Evolutionary conservation across 2,329 filamentous ascomycete genomes (phyloP).

Genomic region (Curvularia verruculosa): DNA sequence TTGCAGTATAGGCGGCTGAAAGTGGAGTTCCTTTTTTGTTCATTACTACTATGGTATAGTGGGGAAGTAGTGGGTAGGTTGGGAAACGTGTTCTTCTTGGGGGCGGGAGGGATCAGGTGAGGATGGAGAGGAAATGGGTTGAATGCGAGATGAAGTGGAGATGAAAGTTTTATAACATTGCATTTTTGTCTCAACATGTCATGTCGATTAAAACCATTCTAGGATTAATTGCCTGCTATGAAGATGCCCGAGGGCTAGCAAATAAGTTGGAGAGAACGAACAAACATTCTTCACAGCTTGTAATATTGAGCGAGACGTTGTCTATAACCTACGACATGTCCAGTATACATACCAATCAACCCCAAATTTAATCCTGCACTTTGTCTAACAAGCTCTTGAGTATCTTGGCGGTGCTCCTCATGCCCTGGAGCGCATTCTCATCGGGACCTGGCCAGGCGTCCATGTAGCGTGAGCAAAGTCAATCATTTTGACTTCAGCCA

Average conservation of each 20-base stretch:
- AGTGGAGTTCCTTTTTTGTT: too few relatives aligned
- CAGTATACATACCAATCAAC: neutral
- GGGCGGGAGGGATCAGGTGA: too few relatives aligned
- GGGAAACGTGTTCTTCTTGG: too few relatives aligned
- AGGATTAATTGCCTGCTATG: neutral
- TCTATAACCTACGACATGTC: neutral
- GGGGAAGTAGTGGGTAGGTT: too few relatives aligned
- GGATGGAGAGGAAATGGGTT: too few relatives aligned
- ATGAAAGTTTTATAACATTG: too few relatives aligned
- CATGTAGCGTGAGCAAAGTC: constrained; percentile 95
- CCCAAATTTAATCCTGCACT: constrained; percentile 25
- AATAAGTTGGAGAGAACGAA: neutral
- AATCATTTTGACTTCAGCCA: constrained; percentile 85
- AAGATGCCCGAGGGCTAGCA: neutral
- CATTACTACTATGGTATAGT: too few relatives aligned
- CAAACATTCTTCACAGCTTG: neutral
- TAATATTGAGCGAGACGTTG: neutral
- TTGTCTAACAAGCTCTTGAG: constrained; percentile 66
- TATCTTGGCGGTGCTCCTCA: constrained; percentile 73
- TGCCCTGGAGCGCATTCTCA: constrained; percentile 78
- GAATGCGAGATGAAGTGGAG: too few relatives aligned
- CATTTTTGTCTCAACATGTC: too few relatives aligned
- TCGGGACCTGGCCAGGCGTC: constrained; percentile 81
- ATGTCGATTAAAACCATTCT: too few relatives aligned
- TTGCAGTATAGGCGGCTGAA: neutral